Evolutionary conservation across 441 rosid species (phyloP), one percentile per base, ranked within the genome.

Genomic region (Erodium chrysanthum): DNA sequence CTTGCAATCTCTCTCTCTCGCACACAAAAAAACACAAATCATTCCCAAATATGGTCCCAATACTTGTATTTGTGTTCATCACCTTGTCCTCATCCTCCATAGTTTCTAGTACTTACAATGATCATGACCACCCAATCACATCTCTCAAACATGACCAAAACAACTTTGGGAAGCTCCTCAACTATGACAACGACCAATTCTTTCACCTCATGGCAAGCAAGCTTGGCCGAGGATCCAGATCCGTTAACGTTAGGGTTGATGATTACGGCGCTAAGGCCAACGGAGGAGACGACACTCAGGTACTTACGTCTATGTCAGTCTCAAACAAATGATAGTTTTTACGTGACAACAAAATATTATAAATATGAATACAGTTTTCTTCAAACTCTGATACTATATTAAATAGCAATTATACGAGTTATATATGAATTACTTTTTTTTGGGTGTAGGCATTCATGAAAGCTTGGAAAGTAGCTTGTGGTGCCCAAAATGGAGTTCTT

Each of bases 401-500:
- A 27, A 3, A 27, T 27, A 1, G 3, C 29, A 27, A 27, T 27
- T 27, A 27, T 27, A 27, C 29, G 3, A 27, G 29, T 27, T 27
- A 31, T 31, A 2, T 31, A 31, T 31, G 35, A 31, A 5, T 31
- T 31, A 31, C 4, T 31, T 31, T 40, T 10, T 40, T 40, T 40
- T 9, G 10, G 48, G 48, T 40, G 48, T 9, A 89, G 98, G 96
- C 98, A 61, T 92, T 92, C 66, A 25, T 37, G 77, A 78, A 84
- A 76, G 98, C 96, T 27, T 92, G 98, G 98, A 46, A 78, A 23
- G 80, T 73, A 59, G 92, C 91, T 65, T 93, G 98, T 73, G 86
- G 88, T 50, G 76, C 87, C 46, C 0, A 71, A 2, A 76, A 74
- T 44, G 74, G 75, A 61, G 69, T 75, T 17, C 27, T 88, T 6